Percentiles rank a stretch among this genome's conserved stretches.
phyloP scores from a whole-genome alignment of 495 filamentous ascomycete species.

The Xylaria curta region DNA sequence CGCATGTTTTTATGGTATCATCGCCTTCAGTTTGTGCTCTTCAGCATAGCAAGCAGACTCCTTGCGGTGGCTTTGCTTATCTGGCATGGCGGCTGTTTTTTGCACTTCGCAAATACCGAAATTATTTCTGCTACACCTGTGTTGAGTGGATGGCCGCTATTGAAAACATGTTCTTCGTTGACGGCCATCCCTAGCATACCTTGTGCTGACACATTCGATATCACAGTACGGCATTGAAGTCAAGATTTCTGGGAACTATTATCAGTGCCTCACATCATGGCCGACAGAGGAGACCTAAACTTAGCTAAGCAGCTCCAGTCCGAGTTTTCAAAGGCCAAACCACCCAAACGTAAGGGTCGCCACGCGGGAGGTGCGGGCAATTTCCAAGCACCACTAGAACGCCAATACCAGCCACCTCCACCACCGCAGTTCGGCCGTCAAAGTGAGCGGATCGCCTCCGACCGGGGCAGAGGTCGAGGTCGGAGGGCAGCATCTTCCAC shows the following conservation, averaged over 20 bases:
- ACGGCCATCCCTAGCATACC: background rate
- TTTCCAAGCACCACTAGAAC: background rate
- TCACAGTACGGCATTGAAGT: background rate
- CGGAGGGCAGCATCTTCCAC: background rate
- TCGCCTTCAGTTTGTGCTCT: background rate
- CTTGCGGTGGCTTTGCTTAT: background rate
- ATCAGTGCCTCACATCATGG: background rate
- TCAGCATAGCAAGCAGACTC: background rate
- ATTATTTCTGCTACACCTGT: background rate
- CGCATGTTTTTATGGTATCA: background rate
- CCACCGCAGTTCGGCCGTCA: background rate
- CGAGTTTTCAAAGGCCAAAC: slow-evolving; percentile 3
- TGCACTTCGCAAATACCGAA: background rate
- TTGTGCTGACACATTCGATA: background rate
- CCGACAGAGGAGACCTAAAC: background rate
- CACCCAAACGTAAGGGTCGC: background rate
- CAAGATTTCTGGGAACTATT: background rate
- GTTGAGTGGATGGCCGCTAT: background rate
- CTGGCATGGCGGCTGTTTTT: background rate
- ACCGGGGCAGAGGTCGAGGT: background rate
- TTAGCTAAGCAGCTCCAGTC: slow-evolving; percentile 19
- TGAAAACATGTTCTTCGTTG: no score
- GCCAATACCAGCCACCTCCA: background rate
- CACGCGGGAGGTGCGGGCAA: background rate
- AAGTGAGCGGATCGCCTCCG: background rate